These are phyloP conservation scores for Hyaloperonospora arabidopsidis DNA, from an alignment of 352 stramenopile species.

Conservation along the genomic window DNA sequence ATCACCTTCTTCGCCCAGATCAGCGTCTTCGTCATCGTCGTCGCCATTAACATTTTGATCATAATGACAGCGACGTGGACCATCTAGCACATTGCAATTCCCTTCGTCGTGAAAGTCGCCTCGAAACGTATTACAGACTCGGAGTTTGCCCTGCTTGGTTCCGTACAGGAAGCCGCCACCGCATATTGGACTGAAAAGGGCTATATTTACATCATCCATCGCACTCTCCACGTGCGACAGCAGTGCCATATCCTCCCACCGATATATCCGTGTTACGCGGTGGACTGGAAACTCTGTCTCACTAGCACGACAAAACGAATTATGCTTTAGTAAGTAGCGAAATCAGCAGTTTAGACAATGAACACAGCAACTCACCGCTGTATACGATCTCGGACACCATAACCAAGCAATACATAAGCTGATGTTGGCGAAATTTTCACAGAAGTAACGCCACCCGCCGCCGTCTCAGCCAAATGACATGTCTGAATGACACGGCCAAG, in stretches of 20 bases:
- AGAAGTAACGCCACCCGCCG: slow-evolving; percentile 79
- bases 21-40: slow-evolving; percentile 45
- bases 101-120: slow-evolving; percentile 63
- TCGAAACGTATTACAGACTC: slow-evolving; percentile 79
- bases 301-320: slow-evolving; percentile 23
- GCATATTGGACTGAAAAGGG: slow-evolving; percentile 94
- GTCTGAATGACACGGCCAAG: slow-evolving; percentile 77
- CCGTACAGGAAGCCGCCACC: slow-evolving; percentile 97
- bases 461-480: slow-evolving; percentile 68
- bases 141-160: slow-evolving; percentile 93
- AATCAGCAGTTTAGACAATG: slow-evolving; percentile 1
- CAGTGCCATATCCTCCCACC: slow-evolving; percentile 85
- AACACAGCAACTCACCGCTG: slow-evolving; percentile 43
- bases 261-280: slow-evolving; percentile 83
- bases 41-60: slow-evolving; percentile 50
- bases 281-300: slow-evolving; percentile 77
- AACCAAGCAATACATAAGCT: slow-evolving; percentile 79
- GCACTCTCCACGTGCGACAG: slow-evolving; percentile 78
- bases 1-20: slow-evolving; percentile 39
- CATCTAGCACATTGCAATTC: slow-evolving; percentile 81
- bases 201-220: slow-evolving; percentile 98
- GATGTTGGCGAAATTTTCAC: slow-evolving; percentile 86
- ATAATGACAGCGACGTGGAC: slow-evolving; percentile 47
- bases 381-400: slow-evolving; percentile 77
- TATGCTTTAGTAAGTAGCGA: background rate